Evolutionary conservation across 768 basidiomycete species (phyloP).

Genomic region (Lactarius hengduanensis): DNA sequence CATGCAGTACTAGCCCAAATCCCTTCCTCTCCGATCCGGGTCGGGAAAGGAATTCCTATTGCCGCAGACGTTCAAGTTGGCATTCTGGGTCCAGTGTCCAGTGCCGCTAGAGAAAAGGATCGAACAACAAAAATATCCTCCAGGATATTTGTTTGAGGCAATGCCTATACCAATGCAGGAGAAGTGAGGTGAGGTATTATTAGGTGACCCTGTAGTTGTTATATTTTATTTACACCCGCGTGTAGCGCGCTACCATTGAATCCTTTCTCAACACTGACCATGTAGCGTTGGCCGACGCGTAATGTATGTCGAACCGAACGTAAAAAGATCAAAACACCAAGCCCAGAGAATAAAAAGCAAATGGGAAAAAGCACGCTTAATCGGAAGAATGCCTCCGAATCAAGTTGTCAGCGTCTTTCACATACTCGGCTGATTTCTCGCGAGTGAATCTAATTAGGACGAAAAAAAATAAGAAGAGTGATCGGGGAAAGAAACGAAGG

Average conservation of each 20-base stretch:
- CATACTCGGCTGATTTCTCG: slow-evolving; percentile 23
- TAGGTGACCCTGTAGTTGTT: background rate
- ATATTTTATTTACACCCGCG: too few species aligned
- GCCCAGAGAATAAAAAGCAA: background rate
- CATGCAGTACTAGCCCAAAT: too few species aligned
- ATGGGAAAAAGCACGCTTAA: background rate
- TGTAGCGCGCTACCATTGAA: too few species aligned
- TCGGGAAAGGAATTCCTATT: too few species aligned
- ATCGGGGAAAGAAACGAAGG: background rate
- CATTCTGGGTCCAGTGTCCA: background rate
- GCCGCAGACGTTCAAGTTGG: too few species aligned
- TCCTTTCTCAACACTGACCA: background rate
- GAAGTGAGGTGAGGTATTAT: slow-evolving; percentile 10
- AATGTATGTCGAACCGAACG: background rate
- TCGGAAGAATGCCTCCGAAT: slow-evolving; percentile 16
- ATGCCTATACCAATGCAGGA: background rate
- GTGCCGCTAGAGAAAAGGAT: background rate
- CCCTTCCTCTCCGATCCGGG: too few species aligned
- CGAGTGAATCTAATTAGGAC: slow-evolving; percentile 17
- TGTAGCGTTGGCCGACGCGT: background rate
- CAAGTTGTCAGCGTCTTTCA: slow-evolving; percentile 15
- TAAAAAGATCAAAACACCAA: background rate
- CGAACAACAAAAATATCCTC: background rate
- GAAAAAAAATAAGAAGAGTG: slow-evolving; percentile 18
- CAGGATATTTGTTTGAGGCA: background rate